These are phyloP conservation scores for Clathrus columnatus DNA, from an alignment of 768 basidiomycete genomes.

Conservation along the genomic window DNA sequence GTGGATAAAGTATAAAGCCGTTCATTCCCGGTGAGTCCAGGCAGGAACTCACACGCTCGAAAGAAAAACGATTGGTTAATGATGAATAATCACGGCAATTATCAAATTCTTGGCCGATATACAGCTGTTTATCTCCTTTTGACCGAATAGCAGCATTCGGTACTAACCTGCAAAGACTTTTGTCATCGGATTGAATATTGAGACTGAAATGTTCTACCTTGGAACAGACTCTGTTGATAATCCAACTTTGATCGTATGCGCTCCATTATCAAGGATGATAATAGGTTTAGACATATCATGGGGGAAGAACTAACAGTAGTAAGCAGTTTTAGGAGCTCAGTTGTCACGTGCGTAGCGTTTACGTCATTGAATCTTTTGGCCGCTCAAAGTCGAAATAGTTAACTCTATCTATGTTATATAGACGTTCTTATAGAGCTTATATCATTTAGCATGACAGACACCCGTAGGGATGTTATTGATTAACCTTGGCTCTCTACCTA, in stretches of 20 bases:
- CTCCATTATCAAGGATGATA: conserved; percentile 84
- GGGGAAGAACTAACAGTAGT: no score
- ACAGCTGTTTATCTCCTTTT: conserved; percentile 73
- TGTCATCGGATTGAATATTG: neutral
- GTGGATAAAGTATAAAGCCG: conserved; percentile 19
- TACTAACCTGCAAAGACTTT: conserved; percentile 42
- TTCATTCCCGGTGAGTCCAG: neutral
- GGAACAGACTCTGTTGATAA: conserved; percentile 27
- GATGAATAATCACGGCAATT: conserved; percentile 73
- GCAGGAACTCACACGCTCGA: conserved; percentile 61
- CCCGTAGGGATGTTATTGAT: no score
- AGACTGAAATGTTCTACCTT: neutral
- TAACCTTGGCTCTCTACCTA: no score
- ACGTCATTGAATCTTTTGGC: no score
- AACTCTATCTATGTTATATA: no score
- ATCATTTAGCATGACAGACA: no score
- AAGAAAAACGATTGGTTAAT: conserved; percentile 73
- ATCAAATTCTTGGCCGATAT: conserved; percentile 79
- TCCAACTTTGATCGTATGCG: conserved; percentile 71
- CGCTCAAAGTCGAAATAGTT: no score
- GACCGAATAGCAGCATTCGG: conserved; percentile 80
- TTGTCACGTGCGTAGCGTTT: no score
- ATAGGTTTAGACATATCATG: conserved; percentile 29
- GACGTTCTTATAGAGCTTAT: no score
- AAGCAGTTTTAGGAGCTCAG: no score